Evolutionary conservation across 805 yeast species (phyloP).

Genomic region (Myxozyma neotropica): DNA sequence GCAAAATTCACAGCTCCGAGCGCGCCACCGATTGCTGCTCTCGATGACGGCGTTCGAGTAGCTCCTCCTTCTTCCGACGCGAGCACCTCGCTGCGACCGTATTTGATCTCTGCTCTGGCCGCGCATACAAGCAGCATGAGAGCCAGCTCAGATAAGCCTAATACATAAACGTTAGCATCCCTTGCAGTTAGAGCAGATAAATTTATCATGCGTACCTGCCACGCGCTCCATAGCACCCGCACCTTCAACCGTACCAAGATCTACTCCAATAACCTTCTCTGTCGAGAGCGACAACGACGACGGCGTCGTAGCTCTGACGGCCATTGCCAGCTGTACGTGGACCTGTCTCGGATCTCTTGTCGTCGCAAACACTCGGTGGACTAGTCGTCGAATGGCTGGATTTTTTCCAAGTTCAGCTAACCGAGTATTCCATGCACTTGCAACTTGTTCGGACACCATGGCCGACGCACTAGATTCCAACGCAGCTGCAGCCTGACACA

Average conservation of each 20-base stretch:
- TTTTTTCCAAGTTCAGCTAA: not conserved
- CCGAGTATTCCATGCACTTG: slow-evolving; percentile 22
- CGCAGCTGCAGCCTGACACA: slow-evolving; percentile 45
- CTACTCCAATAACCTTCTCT: not conserved
- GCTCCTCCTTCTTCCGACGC: not conserved
- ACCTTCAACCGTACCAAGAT: slow-evolving; percentile 8
- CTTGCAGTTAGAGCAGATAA: not conserved
- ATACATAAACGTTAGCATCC: not conserved
- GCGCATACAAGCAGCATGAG: slow-evolving; percentile 70
- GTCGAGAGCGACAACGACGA: slow-evolving; percentile 2
- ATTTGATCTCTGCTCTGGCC: slow-evolving; percentile 66
- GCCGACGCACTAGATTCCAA: slow-evolving; percentile 1
- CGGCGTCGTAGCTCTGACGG: slow-evolving; percentile 7
- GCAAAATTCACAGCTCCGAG: slow-evolving; percentile 68
- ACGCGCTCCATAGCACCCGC: slow-evolving; percentile 16
- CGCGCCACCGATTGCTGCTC: not conserved
- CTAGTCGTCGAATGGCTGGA: not conserved
- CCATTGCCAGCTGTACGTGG: slow-evolving; percentile 5
- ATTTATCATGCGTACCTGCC: slow-evolving; percentile 8
- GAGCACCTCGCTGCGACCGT: slow-evolving; percentile 35
- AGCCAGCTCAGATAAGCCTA: slow-evolving; percentile 69
- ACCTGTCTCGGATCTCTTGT: slow-evolving; percentile 19
- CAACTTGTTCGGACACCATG: slow-evolving; percentile 39
- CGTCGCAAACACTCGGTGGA: slow-evolving; percentile 18
- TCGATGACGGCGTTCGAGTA: slow-evolving; percentile 42